Percentiles rank a stretch among this genome's conserved stretches.
phyloP scores from a whole-genome alignment of 768 basidiomycete genomes.

The Kondoa subrosea region DNA sequence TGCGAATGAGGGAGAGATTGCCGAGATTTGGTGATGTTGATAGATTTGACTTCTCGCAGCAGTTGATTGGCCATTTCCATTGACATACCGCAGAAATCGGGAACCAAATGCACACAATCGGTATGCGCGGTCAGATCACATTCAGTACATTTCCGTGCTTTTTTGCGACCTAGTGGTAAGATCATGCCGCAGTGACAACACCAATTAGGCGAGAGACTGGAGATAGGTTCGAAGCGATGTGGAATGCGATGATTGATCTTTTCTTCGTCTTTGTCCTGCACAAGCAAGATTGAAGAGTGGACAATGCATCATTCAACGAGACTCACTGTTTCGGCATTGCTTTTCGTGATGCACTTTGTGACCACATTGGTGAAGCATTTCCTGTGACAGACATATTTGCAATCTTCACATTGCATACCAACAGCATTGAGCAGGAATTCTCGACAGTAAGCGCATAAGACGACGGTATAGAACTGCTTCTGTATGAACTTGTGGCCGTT shows the following conservation, averaged over 20 bases:
- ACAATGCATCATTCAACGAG: neutral
- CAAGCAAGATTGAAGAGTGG: constrained; percentile 1
- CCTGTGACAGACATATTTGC: constrained; percentile 96
- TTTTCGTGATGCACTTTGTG: constrained; percentile 97
- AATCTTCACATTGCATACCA: constrained; percentile 94
- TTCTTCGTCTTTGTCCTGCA: constrained; percentile 84
- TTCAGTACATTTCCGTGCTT: constrained; percentile 85
- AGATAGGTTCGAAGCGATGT: constrained; percentile 90
- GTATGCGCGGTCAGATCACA: constrained; percentile 86
- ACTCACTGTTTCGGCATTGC: constrained; percentile 67
- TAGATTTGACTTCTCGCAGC: constrained; percentile 64
- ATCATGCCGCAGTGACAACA: constrained; percentile 94
- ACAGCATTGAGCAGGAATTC: constrained; percentile 92
- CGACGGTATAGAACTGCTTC: constrained; percentile 81
- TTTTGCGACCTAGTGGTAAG: constrained; percentile 93
- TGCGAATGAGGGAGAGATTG: constrained; percentile 14
- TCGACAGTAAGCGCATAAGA: constrained; percentile 92
- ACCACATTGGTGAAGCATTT: constrained; percentile 98
- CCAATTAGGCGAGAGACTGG: constrained; percentile 96
- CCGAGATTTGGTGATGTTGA: constrained; percentile 30
- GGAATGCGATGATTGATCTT: constrained; percentile 99
- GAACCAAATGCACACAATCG: constrained; percentile 82
- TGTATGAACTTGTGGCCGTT: constrained; percentile 98
- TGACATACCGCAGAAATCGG: constrained; percentile 99
- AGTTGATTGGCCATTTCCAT: constrained; percentile 97